Evolutionary conservation across 371 early-diverging fungal genomes (phyloP).

Genomic region (Phascolomyces articulosus): DNA sequence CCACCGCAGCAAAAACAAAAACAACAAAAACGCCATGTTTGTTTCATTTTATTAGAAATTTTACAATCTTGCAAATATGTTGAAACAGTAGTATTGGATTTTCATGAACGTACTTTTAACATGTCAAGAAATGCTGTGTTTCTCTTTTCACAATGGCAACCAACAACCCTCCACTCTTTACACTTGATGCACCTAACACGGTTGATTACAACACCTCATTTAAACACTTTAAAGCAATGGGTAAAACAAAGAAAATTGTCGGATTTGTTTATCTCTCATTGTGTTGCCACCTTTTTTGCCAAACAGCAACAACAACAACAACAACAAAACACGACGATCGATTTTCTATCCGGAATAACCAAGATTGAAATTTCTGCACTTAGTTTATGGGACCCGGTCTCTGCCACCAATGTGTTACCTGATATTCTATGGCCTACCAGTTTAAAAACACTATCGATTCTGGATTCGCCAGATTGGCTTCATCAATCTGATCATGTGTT

Average conservation of each 20-base stretch:
- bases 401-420: neutral
- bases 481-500: neutral
- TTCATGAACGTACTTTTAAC: neutral
- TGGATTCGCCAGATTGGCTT: conserved; percentile 1
- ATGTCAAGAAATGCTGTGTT: conserved; percentile 1
- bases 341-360: neutral
- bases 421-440: neutral
- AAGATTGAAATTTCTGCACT: neutral
- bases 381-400: neutral
- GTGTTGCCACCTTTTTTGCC: neutral
- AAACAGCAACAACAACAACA: neutral
- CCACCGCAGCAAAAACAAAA: neutral
- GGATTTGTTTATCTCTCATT: neutral
- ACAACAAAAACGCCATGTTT: neutral
- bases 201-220: neutral
- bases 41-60: neutral
- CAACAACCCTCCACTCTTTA: neutral
- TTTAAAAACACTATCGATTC: neutral
- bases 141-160: conserved; percentile 1
- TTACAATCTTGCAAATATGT: neutral
- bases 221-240: neutral
- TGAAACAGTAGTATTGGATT: neutral
- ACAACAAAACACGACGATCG: neutral
- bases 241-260: neutral
- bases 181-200: conserved; percentile 3